Percentiles rank a stretch among this genome's conserved stretches.
These are phyloP conservation scores for Thielaviopsis punctulata DNA, from an alignment of 2,329 filamentous ascomycete species.

Conservation along the genomic window DNA sequence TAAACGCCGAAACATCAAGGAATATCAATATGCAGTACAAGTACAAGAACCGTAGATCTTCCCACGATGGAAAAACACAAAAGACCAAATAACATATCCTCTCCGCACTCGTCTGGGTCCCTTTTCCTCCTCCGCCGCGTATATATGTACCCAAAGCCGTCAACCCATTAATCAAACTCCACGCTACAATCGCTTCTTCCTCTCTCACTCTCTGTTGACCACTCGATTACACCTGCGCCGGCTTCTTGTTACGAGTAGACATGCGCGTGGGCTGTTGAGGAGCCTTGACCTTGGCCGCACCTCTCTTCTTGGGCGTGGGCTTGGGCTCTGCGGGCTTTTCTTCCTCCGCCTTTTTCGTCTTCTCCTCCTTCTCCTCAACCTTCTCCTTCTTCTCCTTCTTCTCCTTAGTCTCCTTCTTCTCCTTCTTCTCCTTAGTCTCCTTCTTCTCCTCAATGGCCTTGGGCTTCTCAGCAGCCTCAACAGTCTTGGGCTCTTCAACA, in stretches of 20 bases:
- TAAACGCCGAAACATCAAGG: constrained; percentile 10
- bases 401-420: constrained; percentile 15
- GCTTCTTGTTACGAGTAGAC: constrained; percentile 12
- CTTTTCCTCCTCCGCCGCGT: not conserved
- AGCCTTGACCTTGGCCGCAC: constrained; percentile 20
- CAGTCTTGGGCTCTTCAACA: constrained; percentile 13
- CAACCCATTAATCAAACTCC: not conserved
- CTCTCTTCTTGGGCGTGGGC: constrained; percentile 17
- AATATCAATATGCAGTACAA: constrained; percentile 11
- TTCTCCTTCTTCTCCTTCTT: constrained; percentile 14
- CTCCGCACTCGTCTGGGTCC: constrained; percentile 1
- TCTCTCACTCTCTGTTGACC: not conserved
- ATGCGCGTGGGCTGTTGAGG: constrained; percentile 9
- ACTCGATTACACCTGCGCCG: not conserved
- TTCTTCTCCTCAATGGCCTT: constrained; percentile 23
- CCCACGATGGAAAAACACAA: constrained; percentile 8
- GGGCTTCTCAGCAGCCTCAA: constrained; percentile 17
- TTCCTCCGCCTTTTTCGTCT: constrained; percentile 16
- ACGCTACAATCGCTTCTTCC: not conserved
- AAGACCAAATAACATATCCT: constrained; percentile 10
- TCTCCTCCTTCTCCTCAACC: constrained; percentile 17
- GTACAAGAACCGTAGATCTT: constrained; percentile 11
- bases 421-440: constrained; percentile 16
- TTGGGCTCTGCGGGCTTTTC: constrained; percentile 20
- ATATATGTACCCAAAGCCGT: not conserved